Conservation (phyloP, 345 rosid species). For the Populus deltoides region DNA sequence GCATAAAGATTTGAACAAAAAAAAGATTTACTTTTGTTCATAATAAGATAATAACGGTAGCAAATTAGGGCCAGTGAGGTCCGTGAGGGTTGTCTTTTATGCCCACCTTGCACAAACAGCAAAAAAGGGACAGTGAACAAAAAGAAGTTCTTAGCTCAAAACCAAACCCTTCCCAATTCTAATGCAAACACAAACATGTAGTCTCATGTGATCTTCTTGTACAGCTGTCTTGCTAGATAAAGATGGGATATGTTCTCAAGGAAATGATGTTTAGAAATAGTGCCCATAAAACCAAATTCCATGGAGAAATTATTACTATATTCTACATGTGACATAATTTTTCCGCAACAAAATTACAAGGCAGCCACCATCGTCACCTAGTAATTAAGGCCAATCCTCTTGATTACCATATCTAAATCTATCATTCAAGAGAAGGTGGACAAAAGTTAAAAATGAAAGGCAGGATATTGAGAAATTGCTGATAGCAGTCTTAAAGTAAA, state of each 20-base stretch:
- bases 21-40: conserved; percentile 8
- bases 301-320: not conserved
- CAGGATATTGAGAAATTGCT: not conserved
- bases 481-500: conserved; percentile 4
- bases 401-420: not conserved
- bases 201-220: conserved; percentile 8
- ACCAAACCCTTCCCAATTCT: not conserved
- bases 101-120: conserved; percentile 2
- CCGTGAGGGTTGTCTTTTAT: not conserved
- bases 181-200: not conserved
- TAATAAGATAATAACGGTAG: conserved; percentile 15
- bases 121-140: not conserved
- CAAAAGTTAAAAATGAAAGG: conserved; percentile 4
- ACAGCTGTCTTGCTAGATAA: conserved; percentile 33
- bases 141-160: not conserved
- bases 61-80: not conserved
- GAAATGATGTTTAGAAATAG: not conserved
- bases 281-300: not conserved
- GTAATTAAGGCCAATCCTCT: not conserved
- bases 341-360: conserved; percentile 15
- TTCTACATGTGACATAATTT: conserved; percentile 19
- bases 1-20: not conserved
- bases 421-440: not conserved
- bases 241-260: conserved; percentile 22
- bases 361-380: conserved; percentile 4